Base-by-base conservation (phyloP, 331 rosid species). In the Phaseolus coccineus region DNA sequence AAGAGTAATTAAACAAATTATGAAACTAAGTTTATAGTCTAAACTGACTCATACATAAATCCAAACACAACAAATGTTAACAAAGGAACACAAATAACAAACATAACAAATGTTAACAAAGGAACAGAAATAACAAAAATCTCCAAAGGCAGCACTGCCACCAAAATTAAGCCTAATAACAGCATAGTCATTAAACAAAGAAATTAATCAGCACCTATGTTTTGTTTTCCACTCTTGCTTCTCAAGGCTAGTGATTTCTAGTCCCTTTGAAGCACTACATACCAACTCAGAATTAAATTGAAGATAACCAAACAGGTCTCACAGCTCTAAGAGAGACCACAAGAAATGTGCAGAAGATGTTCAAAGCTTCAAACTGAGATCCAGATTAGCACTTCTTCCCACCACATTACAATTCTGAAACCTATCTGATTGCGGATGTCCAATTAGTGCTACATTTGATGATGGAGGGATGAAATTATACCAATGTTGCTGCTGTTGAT, bases 301-400 rank as follows among this genome's bases (percentile, higher is more conserved):
- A 55, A 68, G 28, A 76, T 71, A 46, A 58, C 28, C 6, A 53
- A 40, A 53, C 64, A 67, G 39, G 85, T 84, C 47, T 28, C 37
- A 58, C 65, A 11, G 3, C 8, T 71, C 76, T 65, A 28, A 46
- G 59, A 74, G 25, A 50, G 19, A 33, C 74, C 71, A 65, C 16
- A 35, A 8, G 31, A 66, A 66, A 66, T 40, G n/a, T 10, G 10
- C 3, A 9, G 2, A 65, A 35, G 53, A 66, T 42, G 62, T 80
- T 87, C 88, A 90, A 16, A 93, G 81, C 87, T 90, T 93, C 87
- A 93, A 86, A 79, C 76, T 89, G 44, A 93, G 91, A 85, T 93
- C 97, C 58, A 93, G 91, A 84, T 93, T 96, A 73, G 84, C 53
- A 65, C 3, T 81, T 84, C 83, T 90, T 79, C 75, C 90, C 16